phyloP scores from a whole-genome alignment of 106 monocot genomes.

The Iris macrosiphon region DNA sequence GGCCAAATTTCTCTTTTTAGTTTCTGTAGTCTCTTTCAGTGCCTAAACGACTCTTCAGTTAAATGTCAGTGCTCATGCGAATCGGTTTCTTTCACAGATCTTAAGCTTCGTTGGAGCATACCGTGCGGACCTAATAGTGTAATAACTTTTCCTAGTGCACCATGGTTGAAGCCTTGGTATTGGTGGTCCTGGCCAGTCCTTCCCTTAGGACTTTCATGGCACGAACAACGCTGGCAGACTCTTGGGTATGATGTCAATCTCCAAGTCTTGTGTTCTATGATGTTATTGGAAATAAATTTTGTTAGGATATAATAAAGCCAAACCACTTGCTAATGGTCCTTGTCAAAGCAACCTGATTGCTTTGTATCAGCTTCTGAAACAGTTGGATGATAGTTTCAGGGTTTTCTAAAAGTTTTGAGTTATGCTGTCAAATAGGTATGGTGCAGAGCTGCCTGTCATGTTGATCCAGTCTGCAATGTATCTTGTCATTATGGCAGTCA shows the following conservation, averaged over 20 bases:
- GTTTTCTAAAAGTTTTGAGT: background rate
- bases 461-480: constrained; percentile 53
- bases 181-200: constrained; percentile 88
- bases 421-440: constrained; percentile 27
- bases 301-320: too few species aligned
- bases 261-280: background rate
- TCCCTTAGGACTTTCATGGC: constrained; percentile 66
- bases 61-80: too few species aligned
- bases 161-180: constrained; percentile 79
- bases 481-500: constrained; percentile 38
- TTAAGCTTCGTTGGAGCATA: constrained; percentile 80
- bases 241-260: constrained; percentile 31
- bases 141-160: constrained; percentile 74
- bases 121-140: constrained; percentile 85
- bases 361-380: too few species aligned
- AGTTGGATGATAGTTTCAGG: too few species aligned
- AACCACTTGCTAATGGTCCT: background rate
- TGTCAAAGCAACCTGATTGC: background rate
- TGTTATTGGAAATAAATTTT: too few species aligned
- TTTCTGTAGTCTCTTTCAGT: too few species aligned
- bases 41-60: too few species aligned
- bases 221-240: constrained; percentile 45
- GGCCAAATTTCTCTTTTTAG: too few species aligned
- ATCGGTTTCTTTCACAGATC: constrained; percentile 32
- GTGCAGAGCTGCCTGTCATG: constrained; percentile 43